Base-by-base conservation (phyloP, 2,329 filamentous ascomycete genomes). In the Elsinoe ampelina region DNA sequence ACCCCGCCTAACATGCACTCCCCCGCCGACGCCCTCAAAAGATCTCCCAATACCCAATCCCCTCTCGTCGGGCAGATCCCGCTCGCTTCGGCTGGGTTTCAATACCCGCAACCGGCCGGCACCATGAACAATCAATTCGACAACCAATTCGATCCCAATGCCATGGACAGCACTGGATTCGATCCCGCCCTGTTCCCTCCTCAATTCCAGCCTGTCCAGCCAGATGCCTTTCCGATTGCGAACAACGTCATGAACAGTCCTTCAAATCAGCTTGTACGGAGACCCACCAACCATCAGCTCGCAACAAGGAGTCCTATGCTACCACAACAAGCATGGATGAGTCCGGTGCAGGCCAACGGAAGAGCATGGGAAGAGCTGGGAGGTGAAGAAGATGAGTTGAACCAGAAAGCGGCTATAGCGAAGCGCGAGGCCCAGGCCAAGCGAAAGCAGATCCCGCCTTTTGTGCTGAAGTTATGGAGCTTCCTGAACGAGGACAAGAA, bases 401-500 rank as follows among this genome's bases (percentile, higher is more conserved):
- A 95, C 67, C 83, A 86, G 68, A 84, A 84, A 71, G 91, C 90
- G 19, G 79, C 85, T 61, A 76, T 86, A 60, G 90, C 90, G 7
- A 95, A 95, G 75, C 83, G 85, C 67, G 93, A 97, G 58, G 86
- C 91, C 0, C 87, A 91, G 68, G 80, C 85, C 13, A 97, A 95
- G 72, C 80, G 91, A 65, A 97, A 97, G 72, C 88, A 95, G 66
- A 97, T 98, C 10, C 92, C 93, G 0, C 92, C 93, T 0, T 98
- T 98, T 75, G 91, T 98, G 42, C 91, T 96, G 71, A 98, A 98
- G 69, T 74, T 98, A 57, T 54, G 43, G 65, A 97, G 93, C 70
- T 98, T 97, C 67, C 80, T 98, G 12, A 91, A 98, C 65, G 86
- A 95, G 66, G 85, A 85, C 38, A 92, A 92, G 68, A 95, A 97